Conservation (phyloP, 2,329 filamentous ascomycete species). For the Aspergillus vadensis region DNA sequence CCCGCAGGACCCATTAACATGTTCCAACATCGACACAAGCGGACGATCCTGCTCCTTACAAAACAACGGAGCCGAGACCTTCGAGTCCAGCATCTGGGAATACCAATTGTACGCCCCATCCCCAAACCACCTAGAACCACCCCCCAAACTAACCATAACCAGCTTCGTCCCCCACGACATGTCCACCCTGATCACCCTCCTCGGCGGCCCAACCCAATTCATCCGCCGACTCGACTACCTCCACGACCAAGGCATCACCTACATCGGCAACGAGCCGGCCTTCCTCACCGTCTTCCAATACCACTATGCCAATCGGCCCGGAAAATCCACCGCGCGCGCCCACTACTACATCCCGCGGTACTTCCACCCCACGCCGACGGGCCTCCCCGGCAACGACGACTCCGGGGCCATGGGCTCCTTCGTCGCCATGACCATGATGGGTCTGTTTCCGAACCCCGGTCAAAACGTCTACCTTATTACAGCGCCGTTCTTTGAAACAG, state of each 20-base stretch:
- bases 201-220: constrained; percentile 61
- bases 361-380: constrained; percentile 59
- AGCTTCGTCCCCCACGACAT: constrained; percentile 58
- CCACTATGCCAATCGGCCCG: constrained; percentile 68
- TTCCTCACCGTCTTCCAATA: constrained; percentile 69
- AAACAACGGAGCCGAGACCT: constrained; percentile 36
- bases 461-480: constrained; percentile 70
- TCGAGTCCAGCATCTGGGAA: constrained; percentile 41
- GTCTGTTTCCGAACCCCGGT: constrained; percentile 67
- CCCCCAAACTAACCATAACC: constrained; percentile 42
- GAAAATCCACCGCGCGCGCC: constrained; percentile 50
- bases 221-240: constrained; percentile 63
- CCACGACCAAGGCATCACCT: constrained; percentile 64
- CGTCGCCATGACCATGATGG: constrained; percentile 67
- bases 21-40: constrained; percentile 59
- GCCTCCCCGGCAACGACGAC: constrained; percentile 70
- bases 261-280: constrained; percentile 66
- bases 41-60: constrained; percentile 36
- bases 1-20: constrained; percentile 55
- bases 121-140: too few species aligned
- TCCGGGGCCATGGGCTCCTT: constrained; percentile 70
- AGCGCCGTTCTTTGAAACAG: constrained; percentile 65
- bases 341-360: constrained; percentile 66
- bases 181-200: constrained; percentile 56
- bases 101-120: constrained; percentile 51